A percentile compares a stretch with the other conserved stretches of the same genome.
phyloP scores from a whole-genome alignment of 257 asterid species.

The Solanum chmielewskii region DNA sequence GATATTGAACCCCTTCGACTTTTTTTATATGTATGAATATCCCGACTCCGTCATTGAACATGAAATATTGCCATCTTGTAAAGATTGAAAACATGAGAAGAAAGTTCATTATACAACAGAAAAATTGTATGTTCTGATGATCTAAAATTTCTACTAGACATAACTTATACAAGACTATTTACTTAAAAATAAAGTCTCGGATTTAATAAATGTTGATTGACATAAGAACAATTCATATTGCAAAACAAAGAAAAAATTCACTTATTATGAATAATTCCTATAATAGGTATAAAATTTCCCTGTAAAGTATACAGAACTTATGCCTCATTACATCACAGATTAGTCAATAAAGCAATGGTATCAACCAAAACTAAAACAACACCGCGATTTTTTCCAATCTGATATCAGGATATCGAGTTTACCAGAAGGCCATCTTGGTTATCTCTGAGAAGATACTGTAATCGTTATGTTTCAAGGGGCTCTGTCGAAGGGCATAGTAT shows the following conservation, averaged over 20 bases:
- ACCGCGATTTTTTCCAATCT: neutral
- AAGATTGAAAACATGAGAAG: slow-evolving; percentile 5
- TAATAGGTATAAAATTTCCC: too few species aligned
- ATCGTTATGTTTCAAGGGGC: slow-evolving; percentile 26
- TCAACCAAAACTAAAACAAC: neutral
- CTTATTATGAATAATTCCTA: neutral
- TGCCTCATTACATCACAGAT: neutral
- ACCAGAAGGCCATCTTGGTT: neutral
- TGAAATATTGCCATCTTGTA: neutral
- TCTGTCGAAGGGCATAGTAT: slow-evolving; percentile 79
- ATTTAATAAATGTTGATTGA: neutral
- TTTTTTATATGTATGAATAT: too few species aligned
- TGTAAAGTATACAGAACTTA: too few species aligned
- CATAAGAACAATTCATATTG: neutral
- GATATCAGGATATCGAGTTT: neutral
- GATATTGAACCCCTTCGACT: too few species aligned
- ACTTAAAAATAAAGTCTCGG: neutral
- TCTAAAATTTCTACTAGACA: too few species aligned
- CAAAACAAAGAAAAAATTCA: neutral
- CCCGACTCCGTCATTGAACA: too few species aligned
- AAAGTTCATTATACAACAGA: too few species aligned
- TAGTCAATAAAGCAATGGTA: neutral
- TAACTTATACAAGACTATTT: too few species aligned
- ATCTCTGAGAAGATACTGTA: neutral
- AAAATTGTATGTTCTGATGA: too few species aligned